phyloP scores from a whole-genome alignment of 768 basidiomycete species.

The Pleurotus sapidus region DNA sequence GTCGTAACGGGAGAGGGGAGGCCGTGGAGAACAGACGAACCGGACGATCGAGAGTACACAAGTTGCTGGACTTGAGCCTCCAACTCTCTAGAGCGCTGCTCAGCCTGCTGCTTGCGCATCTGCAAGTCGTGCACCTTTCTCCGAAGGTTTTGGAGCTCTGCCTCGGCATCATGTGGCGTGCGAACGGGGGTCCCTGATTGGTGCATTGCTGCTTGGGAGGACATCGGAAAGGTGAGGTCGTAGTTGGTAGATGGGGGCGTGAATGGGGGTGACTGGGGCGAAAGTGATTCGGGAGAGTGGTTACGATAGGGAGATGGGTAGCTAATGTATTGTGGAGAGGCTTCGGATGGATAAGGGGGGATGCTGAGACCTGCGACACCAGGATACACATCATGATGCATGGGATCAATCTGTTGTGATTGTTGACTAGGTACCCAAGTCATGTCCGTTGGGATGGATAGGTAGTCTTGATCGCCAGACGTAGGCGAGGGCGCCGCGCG shows the following conservation, averaged over 20 bases:
- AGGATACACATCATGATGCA: slow-evolving; percentile 8
- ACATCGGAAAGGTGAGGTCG: slow-evolving; percentile 8
- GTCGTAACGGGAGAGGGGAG: slow-evolving; percentile 24
- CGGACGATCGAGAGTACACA: not conserved
- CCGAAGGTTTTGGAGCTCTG: slow-evolving; percentile 54
- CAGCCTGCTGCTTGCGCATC: slow-evolving; percentile 49
- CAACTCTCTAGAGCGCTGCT: slow-evolving; percentile 44
- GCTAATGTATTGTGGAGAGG: slow-evolving; percentile 17
- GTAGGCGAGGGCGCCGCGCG: slow-evolving; percentile 23
- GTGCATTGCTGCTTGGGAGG: slow-evolving; percentile 14
- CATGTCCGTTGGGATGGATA: slow-evolving; percentile 10
- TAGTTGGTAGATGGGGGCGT: slow-evolving; percentile 22
- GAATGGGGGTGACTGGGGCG: slow-evolving; percentile 29
- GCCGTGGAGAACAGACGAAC: slow-evolving; percentile 11
- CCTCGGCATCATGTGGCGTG: slow-evolving; percentile 31
- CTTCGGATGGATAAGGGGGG: slow-evolving; percentile 6
- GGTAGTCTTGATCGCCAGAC: slow-evolving; percentile 12
- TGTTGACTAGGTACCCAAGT: slow-evolving; percentile 9
- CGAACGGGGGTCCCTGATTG: slow-evolving; percentile 19
- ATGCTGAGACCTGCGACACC: slow-evolving; percentile 5
- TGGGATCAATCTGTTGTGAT: slow-evolving; percentile 8
- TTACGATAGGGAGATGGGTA: slow-evolving; percentile 27
- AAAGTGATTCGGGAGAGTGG: slow-evolving; percentile 38
- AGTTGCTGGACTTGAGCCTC: slow-evolving; percentile 34
- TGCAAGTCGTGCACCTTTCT: slow-evolving; percentile 64